Base-by-base conservation (phyloP, 768 basidiomycete species). In the Sporobolomyces roseus region DNA sequence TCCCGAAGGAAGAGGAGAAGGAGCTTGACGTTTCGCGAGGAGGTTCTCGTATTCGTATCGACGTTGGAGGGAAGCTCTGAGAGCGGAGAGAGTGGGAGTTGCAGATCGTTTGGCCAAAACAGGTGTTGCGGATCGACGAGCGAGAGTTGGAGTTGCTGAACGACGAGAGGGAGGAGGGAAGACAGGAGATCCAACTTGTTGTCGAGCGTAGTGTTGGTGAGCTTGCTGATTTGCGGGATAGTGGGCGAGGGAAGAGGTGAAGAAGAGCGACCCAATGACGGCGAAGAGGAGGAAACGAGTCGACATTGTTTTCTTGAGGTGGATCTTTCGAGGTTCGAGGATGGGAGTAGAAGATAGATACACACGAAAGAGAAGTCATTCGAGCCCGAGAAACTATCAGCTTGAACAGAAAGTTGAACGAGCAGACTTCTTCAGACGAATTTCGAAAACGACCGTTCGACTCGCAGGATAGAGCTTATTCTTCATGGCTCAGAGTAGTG, bases 121-220 rank as follows among this genome's bases (percentile, higher is more conserved):
- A 14, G 56, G 56, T 16, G 56, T 43, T 29, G 56, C 56, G 10
- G 56, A 58, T 6, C 56, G 38, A 45, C 56, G 56, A 45, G 56
- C 56, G 38, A 58, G 41, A 25, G 54, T 45, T 16, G 56, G 56
- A 19, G 38, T 43, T 5, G 56, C 38, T 21, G 56, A 58, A 27
- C 56, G 38, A 41, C 56, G 56, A 43, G 30, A 4, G 14, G 45
- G 56, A 25, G 56, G 56, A 29, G 43, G 38, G 19, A 29, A 58
- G 2, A 41, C 45, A 25, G 56, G 56, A 17, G 56, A 45, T 9
- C 25, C 56, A 3, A 58, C 10, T 35, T 58, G n/a, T n/a, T n/a
- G 56, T 27, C 56, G 56, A 45, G 56, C 56, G 23, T 43, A 58
- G 56, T 58, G 56, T 45, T 58, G 41, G 27, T 58, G 56, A 17